Percentiles rank a stretch among this genome's conserved stretches.
These are phyloP conservation scores for Pythium brassicae DNA, from an alignment of 352 stramenopile species.

Conservation along the genomic window DNA sequence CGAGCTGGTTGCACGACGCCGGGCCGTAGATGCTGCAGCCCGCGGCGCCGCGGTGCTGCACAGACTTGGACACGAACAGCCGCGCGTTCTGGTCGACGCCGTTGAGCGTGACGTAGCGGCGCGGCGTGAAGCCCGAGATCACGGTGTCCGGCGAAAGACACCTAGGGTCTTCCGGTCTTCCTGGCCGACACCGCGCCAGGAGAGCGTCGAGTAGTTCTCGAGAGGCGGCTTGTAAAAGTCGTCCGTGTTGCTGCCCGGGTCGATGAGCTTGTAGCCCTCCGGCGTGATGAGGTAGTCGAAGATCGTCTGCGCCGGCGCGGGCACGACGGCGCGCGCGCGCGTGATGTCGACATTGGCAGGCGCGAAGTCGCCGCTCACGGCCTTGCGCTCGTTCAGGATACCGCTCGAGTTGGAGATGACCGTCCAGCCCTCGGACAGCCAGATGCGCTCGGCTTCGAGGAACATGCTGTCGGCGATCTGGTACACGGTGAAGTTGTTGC, in stretches of 20 bases:
- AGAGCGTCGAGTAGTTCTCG: conserved; percentile 15
- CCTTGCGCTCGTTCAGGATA: conserved; percentile 27
- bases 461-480: conserved; percentile 20
- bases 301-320: conserved; percentile 22
- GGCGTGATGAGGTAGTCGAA: conserved; percentile 33
- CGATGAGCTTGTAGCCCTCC: conserved; percentile 26
- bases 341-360: conserved; percentile 19
- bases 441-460: conserved; percentile 24
- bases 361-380: conserved; percentile 24
- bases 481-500: conserved; percentile 15
- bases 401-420: conserved; percentile 24
- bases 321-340: conserved; percentile 18
- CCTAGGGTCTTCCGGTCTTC: conserved; percentile 24
- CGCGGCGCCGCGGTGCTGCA: conserved; percentile 15
- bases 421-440: conserved; percentile 19
- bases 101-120: conserved; percentile 14
- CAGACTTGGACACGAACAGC: conserved; percentile 15
- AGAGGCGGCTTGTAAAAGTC: conserved; percentile 30
- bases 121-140: conserved; percentile 8
- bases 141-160: conserved; percentile 12
- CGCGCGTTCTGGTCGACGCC: conserved; percentile 11
- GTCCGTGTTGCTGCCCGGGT: conserved; percentile 23
- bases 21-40: conserved; percentile 20
- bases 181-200: conserved; percentile 18
- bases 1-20: conserved; percentile 15